Evolutionary conservation across 2,329 filamentous ascomycete species (phyloP).

Genomic region (Raffaelea arxii): DNA sequence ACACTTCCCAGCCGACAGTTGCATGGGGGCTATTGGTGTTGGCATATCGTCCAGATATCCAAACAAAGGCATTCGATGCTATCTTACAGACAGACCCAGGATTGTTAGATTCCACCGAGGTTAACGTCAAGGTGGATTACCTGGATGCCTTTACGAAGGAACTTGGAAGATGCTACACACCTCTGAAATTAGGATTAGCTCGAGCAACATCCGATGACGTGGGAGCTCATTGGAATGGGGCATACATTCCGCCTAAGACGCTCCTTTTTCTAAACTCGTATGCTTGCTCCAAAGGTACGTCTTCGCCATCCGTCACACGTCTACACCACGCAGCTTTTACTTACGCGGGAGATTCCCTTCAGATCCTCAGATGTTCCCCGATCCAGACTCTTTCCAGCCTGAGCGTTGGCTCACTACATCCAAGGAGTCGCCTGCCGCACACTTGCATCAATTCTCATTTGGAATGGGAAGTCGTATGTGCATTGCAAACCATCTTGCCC

Average conservation of each 20-base stretch:
- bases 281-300: background rate
- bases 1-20: conserved; percentile 16
- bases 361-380: background rate
- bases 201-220: background rate
- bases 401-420: background rate
- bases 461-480: background rate
- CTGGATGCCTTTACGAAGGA: background rate
- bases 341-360: too few species aligned
- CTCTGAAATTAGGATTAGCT: background rate
- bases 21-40: conserved; percentile 62
- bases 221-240: background rate
- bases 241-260: background rate
- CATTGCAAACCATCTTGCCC: background rate
- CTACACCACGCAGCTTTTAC: too few species aligned
- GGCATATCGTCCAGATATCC: conserved; percentile 56
- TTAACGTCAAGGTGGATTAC: background rate
- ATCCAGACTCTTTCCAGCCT: background rate
- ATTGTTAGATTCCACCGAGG: background rate
- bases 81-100: conserved; percentile 37
- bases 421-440: background rate
- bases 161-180: background rate
- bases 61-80: conserved; percentile 56
- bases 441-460: background rate
- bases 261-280: background rate
- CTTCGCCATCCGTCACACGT: background rate